Conservation (phyloP, 441 rosid genomes). For the Theobroma grandiflorum region DNA sequence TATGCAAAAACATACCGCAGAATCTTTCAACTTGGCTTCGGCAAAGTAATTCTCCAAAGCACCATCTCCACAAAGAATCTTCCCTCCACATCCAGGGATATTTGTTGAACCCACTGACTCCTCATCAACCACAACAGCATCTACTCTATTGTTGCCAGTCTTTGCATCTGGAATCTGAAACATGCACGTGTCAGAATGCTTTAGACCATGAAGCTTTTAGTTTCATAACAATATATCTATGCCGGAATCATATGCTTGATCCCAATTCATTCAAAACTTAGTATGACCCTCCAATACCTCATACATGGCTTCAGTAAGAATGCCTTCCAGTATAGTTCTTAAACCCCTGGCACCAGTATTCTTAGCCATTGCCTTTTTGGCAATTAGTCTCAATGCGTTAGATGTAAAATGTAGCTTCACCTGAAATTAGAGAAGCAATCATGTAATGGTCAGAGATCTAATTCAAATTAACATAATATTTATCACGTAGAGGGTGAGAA, state of each 20-base stretch:
- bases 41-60: conserved; percentile 67
- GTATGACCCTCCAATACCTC: conserved; percentile 59
- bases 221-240: neutral
- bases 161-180: conserved; percentile 87
- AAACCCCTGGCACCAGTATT: conserved; percentile 97
- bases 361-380: conserved; percentile 85
- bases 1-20: conserved; percentile 47
- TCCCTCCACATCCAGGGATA: conserved; percentile 74
- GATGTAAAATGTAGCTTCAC: conserved; percentile 89
- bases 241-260: conserved; percentile 2
- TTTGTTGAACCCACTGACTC: conserved; percentile 69
- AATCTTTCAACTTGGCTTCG: conserved; percentile 46
- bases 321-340: conserved; percentile 86
- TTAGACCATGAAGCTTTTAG: neutral
- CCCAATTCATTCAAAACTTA: neutral
- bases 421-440: conserved; percentile 51
- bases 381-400: conserved; percentile 77
- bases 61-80: conserved; percentile 76
- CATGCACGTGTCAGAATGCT: conserved; percentile 13
- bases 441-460: conserved; percentile 10
- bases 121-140: conserved; percentile 84
- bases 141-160: conserved; percentile 68
- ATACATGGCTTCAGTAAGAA: conserved; percentile 92
- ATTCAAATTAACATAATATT: neutral
- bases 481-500: conserved; percentile 9